phyloP scores from a whole-genome alignment of 208 protist genomes.

The Crithidia sp. region DNA sequence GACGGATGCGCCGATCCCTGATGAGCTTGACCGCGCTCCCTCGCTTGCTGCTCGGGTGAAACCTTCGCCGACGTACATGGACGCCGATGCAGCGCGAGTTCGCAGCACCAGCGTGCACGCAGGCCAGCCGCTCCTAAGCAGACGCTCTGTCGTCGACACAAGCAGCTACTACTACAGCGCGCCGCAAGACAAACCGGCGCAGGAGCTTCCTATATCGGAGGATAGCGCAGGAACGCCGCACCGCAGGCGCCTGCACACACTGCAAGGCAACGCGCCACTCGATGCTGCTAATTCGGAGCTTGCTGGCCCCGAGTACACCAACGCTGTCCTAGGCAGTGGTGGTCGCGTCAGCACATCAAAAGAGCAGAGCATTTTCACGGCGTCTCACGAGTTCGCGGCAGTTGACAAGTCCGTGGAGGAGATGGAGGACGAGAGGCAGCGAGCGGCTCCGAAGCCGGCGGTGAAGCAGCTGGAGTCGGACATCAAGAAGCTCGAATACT shows the following conservation, averaged over 20 bases:
- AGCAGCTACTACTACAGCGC: conserved; percentile 44
- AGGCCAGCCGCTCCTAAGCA: conserved; percentile 54
- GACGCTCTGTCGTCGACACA: conserved; percentile 36
- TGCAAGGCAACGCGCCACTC: background rate
- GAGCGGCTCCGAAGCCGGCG: conserved; percentile 14
- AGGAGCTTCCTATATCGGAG: background rate
- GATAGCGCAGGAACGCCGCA: conserved; percentile 2
- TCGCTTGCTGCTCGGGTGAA: conserved; percentile 29
- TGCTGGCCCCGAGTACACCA: no score
- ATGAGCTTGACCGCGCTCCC: conserved; percentile 53
- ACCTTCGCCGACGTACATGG: conserved; percentile 41
- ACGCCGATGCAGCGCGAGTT: conserved; percentile 57
- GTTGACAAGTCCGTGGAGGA: conserved; percentile 27
- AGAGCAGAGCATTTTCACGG: conserved; percentile 36
- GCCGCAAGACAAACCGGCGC: background rate
- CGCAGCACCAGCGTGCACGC: conserved; percentile 78
- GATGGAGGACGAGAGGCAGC: conserved; percentile 28
- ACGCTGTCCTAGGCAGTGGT: background rate
- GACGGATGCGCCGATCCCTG: conserved; percentile 8
- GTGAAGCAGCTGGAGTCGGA: conserved; percentile 69
- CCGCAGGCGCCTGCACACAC: conserved; percentile 26
- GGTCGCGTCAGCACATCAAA: conserved; percentile 15
- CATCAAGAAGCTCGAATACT: conserved; percentile 86
- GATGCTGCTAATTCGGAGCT: background rate
- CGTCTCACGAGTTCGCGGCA: conserved; percentile 32